A percentile compares a stretch with the other conserved stretches of the same genome.
phyloP scores from a whole-genome alignment of 441 rosid genomes.

The Biscutella laevigata region DNA sequence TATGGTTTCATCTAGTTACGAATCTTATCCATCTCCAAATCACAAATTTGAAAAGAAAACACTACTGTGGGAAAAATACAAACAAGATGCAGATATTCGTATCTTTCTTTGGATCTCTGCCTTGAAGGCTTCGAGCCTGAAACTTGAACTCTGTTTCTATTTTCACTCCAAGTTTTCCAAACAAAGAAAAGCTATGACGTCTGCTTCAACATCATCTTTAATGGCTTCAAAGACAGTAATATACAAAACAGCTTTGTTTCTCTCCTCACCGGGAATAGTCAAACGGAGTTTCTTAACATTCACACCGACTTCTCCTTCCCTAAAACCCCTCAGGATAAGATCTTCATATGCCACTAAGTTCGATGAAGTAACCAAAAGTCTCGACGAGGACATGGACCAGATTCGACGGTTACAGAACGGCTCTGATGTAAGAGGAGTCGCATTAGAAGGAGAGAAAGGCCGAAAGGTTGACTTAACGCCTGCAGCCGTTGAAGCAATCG shows the following conservation, averaged over 20 bases:
- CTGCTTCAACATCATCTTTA: constrained; percentile 34
- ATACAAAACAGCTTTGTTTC: constrained; percentile 25
- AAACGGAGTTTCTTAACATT: constrained; percentile 19
- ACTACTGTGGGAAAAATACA: constrained; percentile 5
- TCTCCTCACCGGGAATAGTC: constrained; percentile 16
- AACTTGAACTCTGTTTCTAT: constrained; percentile 12
- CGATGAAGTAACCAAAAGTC: constrained; percentile 26
- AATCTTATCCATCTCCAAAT: constrained; percentile 28
- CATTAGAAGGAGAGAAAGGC: constrained; percentile 73
- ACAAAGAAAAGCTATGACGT: constrained; percentile 44
- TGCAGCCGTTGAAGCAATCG: constrained; percentile 75
- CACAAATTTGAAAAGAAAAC: not conserved
- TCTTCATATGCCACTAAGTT: constrained; percentile 25
- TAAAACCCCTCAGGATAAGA: constrained; percentile 15
- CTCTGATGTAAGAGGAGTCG: constrained; percentile 88
- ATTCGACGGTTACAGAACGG: constrained; percentile 80
- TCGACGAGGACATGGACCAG: constrained; percentile 65
- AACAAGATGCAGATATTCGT: constrained; percentile 3
- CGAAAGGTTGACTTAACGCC: constrained; percentile 65
- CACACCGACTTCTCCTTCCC: constrained; percentile 3
- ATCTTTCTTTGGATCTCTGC: constrained; percentile 2
- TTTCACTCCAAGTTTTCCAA: no score
- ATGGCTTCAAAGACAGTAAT: constrained; percentile 24
- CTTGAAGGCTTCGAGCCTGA: not conserved
- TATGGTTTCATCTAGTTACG: constrained; percentile 26